Conservation (phyloP, 1,284 basidiomycete genomes). For the Ustilago curta region DNA sequence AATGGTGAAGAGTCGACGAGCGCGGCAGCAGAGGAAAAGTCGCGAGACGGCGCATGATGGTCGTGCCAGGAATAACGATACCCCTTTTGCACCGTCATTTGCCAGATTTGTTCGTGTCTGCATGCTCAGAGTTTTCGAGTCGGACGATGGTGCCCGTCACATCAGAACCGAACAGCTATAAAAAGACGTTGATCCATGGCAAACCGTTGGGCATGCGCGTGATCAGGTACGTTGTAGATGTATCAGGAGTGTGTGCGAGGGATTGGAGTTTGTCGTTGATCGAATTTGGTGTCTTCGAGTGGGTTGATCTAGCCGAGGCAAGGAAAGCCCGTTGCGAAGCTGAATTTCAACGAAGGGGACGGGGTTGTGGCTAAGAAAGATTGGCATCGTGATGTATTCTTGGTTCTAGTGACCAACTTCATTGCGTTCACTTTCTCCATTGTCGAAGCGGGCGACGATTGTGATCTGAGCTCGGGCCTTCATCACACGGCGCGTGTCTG, state of each 20-base stretch:
- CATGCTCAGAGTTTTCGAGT: neutral
- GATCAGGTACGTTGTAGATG: neutral
- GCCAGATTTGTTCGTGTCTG: neutral
- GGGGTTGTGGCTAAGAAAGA: no score
- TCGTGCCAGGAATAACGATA: conserved; percentile 3
- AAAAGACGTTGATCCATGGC: neutral
- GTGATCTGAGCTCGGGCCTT: no score
- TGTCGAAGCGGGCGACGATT: no score
- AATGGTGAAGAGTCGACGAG: neutral
- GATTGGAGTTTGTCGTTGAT: neutral
- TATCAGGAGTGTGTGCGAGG: neutral
- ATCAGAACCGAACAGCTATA: neutral
- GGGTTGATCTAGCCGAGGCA: neutral
- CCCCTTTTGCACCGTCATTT: neutral
- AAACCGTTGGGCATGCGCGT: neutral
- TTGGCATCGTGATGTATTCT: no score
- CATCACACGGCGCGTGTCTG: no score
- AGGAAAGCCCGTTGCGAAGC: no score
- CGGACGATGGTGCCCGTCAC: neutral
- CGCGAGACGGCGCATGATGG: neutral
- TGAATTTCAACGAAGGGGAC: no score
- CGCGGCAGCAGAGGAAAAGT: conserved; percentile 1
- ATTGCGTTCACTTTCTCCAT: no score
- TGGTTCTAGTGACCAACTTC: no score
- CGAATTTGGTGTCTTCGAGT: neutral